Percentiles rank a stretch among this genome's conserved stretches.
Evolutionary conservation across 345 rosid species (phyloP).

Genomic region (Eucalyptus cloeziana): DNA sequence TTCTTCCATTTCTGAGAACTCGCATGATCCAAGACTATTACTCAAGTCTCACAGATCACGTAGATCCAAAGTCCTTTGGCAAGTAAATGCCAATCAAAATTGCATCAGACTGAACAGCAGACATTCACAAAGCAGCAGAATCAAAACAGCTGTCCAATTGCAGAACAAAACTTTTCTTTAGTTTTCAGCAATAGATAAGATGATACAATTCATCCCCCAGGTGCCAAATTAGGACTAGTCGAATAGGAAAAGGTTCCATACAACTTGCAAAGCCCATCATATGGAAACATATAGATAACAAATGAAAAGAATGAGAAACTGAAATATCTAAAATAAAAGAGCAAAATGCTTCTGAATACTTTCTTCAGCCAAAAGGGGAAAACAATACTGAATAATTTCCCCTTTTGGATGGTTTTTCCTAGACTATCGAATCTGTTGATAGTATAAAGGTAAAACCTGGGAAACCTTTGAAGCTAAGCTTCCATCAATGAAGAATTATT

Average conservation of each 20-base stretch:
- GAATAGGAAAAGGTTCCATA: not conserved
- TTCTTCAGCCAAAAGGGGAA: not conserved
- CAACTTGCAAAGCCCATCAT: not conserved
- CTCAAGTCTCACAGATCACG: not conserved
- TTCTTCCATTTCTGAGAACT: not conserved
- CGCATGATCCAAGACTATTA: not conserved
- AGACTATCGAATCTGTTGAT: not conserved
- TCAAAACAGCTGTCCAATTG: not conserved
- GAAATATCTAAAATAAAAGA: not conserved
- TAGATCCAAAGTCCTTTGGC: not conserved
- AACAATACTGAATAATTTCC: not conserved
- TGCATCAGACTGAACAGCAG: not conserved
- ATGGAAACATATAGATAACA: not conserved
- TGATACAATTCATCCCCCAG: not conserved
- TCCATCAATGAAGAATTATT: not conserved
- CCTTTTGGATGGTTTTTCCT: not conserved
- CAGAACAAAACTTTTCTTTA: not conserved
- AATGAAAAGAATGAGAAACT: not conserved
- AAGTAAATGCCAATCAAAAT: not conserved
- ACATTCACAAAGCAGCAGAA: not conserved
- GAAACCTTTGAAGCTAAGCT: not conserved
- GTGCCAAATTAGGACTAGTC: not conserved
- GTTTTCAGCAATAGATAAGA: not conserved
- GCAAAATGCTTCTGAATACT: not conserved
- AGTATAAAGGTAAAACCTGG: not conserved